phyloP scores from a whole-genome alignment of 2,329 filamentous ascomycete genomes.

The Magnaporthiopsis poae region DNA sequence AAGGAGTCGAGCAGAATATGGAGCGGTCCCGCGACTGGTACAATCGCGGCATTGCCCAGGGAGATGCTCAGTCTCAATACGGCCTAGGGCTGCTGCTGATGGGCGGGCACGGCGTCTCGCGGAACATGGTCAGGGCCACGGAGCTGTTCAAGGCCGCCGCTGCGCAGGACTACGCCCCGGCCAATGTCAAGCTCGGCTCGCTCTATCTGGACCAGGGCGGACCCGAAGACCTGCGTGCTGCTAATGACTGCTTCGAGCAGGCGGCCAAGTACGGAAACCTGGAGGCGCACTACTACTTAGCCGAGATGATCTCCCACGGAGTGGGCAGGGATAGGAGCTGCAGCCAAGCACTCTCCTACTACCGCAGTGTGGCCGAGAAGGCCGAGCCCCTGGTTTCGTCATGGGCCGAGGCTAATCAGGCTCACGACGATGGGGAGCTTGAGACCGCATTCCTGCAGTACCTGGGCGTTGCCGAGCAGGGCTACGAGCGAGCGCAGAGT shows the following conservation, averaged over 20 bases:
- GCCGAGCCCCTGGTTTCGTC: constrained; percentile 66
- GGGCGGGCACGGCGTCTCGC: constrained; percentile 57
- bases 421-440: constrained; percentile 67
- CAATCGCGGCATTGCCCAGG: constrained; percentile 62
- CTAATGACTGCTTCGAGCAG: constrained; percentile 78
- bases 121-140: constrained; percentile 62
- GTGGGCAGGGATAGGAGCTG: constrained; percentile 74
- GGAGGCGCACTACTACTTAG: constrained; percentile 85
- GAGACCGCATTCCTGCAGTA: constrained; percentile 73
- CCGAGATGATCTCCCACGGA: constrained; percentile 73
- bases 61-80: constrained; percentile 76
- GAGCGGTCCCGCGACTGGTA: constrained; percentile 74
- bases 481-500: constrained; percentile 79
- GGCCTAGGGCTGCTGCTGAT: constrained; percentile 75
- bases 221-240: constrained; percentile 59
- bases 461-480: constrained; percentile 83
- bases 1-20: constrained; percentile 72
- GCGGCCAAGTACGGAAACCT: constrained; percentile 74
- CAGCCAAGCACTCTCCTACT: constrained; percentile 66
- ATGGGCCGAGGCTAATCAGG: constrained; percentile 72
- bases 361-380: constrained; percentile 68
- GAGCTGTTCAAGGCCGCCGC: constrained; percentile 69
- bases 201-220: constrained; percentile 77
- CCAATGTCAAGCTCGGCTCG: constrained; percentile 73
- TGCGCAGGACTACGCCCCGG: constrained; percentile 69